Evolutionary conservation across 192 early-diverging fungal species (phyloP), one percentile per base, ranked within the genome.

Genomic region (Dispira simplex): DNA sequence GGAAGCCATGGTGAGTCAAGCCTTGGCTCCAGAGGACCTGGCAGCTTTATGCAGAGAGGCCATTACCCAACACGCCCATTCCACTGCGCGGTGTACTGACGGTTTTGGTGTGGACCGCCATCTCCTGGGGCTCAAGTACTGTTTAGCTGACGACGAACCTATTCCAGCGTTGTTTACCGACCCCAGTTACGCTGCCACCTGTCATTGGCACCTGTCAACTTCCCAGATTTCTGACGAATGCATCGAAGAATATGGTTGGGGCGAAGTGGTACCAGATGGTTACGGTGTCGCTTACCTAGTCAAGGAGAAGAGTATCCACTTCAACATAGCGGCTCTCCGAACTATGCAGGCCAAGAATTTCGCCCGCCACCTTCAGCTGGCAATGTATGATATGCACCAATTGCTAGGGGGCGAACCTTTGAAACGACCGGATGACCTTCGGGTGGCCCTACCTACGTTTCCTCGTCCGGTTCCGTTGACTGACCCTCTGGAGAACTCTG

Each of bases 91-190:
- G 65, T 82, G 85, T 32, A 66, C 76, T 23, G 70, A 82, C 46
- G 87, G 85, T 21, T 59, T 56, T 51, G 87, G 87, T 21, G 77
- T 82, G 18, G 87, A 89, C 71, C 75, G 87, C 13, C 85, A 89
- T 62, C 64, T 89, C 58, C 77, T 89, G 5, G 87, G 87, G 21
- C 76, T 89, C 16, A 68, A 78, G 63, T 67, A 75, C 46, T 66
- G 72, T 54, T 67, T 86, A 59, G 70, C 74, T 44, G 54, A 64
- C 0, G 62, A 62, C 67, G 79, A 80, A 67, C 21, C 67, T 0
- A 49, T 46, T 32, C 79, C 74, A 10, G 74, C 55, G 54, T 46
- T 77, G 23, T 77, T 77, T 52, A 32, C 64, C 21, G 81, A 89
- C 72, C 73, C 75, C 0, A 69, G 74, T 28, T 87, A 80, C 69